Conservation (phyloP, 768 basidiomycete genomes). For the Scleroderma bovista region DNA sequence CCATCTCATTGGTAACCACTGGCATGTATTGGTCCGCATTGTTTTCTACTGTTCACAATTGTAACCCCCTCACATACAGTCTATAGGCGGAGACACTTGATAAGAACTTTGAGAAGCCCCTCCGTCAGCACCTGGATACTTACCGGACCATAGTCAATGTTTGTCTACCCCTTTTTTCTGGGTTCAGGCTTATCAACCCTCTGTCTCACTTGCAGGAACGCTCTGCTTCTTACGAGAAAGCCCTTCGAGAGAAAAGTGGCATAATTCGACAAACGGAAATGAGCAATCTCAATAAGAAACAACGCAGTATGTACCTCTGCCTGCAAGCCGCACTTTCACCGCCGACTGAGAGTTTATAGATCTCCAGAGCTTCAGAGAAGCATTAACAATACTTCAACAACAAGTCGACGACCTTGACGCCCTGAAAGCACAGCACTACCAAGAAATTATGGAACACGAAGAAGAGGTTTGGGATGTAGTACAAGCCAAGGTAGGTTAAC, state of each 20-base stretch:
- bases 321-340: conserved; percentile 1
- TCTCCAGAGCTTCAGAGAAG: conserved; percentile 82
- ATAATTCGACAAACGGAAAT: conserved; percentile 83
- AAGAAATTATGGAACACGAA: conserved; percentile 86
- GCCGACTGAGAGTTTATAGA: conserved; percentile 42
- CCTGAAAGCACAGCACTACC: conserved; percentile 79
- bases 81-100: conserved; percentile 77
- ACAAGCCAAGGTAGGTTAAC: conserved; percentile 63
- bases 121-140: conserved; percentile 77
- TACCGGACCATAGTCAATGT: conserved; percentile 75
- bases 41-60: conserved; percentile 5
- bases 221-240: conserved; percentile 75
- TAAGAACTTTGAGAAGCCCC: conserved; percentile 82
- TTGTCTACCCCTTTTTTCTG: conserved; percentile 16
- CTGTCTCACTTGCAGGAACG: conserved; percentile 54
- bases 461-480: conserved; percentile 95
- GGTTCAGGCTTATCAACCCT: conserved; percentile 1
- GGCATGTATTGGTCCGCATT: conserved; percentile 75
- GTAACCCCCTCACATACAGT: conserved; percentile 1
- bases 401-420: conserved; percentile 91
- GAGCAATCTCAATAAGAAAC: conserved; percentile 78
- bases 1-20: conserved; percentile 88
- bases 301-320: conserved; percentile 59
- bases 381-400: conserved; percentile 70
- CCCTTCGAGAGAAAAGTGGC: conserved; percentile 76